Percentiles rank a stretch among this genome's conserved stretches.
Conservation (phyloP, 2,329 filamentous ascomycete species). For the Chaetomiaceae sp. region DNA sequence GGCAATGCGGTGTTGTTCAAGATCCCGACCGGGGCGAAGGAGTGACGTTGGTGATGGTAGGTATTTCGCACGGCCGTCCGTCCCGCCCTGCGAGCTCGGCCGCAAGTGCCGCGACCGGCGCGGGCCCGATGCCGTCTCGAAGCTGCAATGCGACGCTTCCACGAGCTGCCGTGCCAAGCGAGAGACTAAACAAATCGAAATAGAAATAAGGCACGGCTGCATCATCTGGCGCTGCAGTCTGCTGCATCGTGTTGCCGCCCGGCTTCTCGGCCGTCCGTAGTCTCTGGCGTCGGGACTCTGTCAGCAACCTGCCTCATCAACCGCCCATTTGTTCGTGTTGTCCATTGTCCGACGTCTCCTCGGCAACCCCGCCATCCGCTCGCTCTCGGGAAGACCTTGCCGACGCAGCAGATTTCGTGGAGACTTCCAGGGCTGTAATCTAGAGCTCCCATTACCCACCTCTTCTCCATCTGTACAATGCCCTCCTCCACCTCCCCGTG, state of each 20-base stretch:
- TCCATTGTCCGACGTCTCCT: slow-evolving; percentile 12
- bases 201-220: slow-evolving; percentile 7
- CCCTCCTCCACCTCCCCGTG: neutral
- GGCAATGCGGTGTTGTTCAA: slow-evolving; percentile 10
- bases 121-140: neutral
- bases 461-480: neutral
- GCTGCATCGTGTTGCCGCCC: neutral
- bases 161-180: slow-evolving; percentile 15
- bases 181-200: too few relatives aligned
- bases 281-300: too few relatives aligned
- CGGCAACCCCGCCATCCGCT: slow-evolving; percentile 8
- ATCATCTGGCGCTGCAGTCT: neutral
- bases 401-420: slow-evolving; percentile 1
- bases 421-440: too few relatives aligned
- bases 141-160: slow-evolving; percentile 17
- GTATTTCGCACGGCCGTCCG: too few relatives aligned
- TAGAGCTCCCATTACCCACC: too few relatives aligned
- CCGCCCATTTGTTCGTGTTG: neutral
- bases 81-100: slow-evolving; percentile 9
- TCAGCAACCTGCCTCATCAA: neutral
- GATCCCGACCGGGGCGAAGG: slow-evolving; percentile 10
- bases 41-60: neutral
- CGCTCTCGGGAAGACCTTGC: slow-evolving; percentile 7
- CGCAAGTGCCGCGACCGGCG: slow-evolving; percentile 12
- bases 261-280: neutral